Evolutionary conservation across 257 asterid genomes (phyloP).

Genomic region (Paraleonurus japonicus): DNA sequence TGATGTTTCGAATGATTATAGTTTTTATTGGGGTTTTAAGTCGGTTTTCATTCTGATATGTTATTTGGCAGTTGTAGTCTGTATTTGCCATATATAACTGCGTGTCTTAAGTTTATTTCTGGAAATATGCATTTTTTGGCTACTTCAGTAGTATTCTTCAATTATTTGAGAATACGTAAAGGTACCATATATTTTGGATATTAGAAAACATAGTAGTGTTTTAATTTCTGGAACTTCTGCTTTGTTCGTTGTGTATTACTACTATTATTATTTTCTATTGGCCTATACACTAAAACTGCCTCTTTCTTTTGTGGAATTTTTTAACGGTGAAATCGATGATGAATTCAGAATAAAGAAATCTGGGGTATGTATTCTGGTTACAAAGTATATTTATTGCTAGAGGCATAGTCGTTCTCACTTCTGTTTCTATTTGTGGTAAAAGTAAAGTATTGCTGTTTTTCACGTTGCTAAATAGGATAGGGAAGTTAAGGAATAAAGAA

Average conservation of each 20-base stretch:
- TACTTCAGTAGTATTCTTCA: not conserved
- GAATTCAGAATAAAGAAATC: not conserved
- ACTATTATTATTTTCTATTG: not conserved
- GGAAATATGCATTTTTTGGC: not conserved
- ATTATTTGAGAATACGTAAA: not conserved
- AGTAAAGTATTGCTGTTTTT: not conserved
- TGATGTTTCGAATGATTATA: not conserved
- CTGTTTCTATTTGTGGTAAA: not conserved
- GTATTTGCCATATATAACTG: conserved; percentile 12
- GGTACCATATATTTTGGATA: not conserved
- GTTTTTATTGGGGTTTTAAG: not conserved
- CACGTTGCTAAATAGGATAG: conserved; percentile 15
- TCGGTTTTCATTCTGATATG: conserved; percentile 17
- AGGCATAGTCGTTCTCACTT: not conserved
- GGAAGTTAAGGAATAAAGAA: not conserved
- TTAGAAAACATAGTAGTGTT: not conserved
- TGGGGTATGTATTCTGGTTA: conserved; percentile 11
- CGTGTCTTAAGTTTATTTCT: conserved; percentile 3
- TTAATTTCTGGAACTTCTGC: conserved; percentile 14
- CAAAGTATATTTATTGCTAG: conserved; percentile 11
- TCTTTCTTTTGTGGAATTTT: not conserved
- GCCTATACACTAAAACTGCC: not conserved
- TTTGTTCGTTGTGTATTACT: conserved; percentile 6
- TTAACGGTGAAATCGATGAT: conserved; percentile 5
- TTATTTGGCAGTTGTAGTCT: conserved; percentile 4